A percentile compares a stretch with the other conserved stretches of the same genome.
Conservation (phyloP, 257 asterid genomes). For the Solanum sparsipilum region DNA sequence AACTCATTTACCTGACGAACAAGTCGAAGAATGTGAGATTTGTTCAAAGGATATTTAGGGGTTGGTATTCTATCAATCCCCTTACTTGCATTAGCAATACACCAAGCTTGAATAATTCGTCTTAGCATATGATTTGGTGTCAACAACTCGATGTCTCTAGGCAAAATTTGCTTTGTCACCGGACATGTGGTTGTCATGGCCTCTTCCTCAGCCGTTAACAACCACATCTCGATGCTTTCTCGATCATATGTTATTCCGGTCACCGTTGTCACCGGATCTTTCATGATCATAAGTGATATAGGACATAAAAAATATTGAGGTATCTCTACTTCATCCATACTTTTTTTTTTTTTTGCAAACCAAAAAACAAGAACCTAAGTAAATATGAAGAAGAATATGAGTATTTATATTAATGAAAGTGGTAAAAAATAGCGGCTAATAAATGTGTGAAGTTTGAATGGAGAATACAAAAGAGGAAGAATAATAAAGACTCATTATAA, state of each 20-base stretch:
- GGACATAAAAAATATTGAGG: conserved; percentile 61
- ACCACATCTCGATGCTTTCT: conserved; percentile 48
- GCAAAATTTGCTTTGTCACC: conserved; percentile 41
- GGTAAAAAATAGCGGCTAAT: conserved; percentile 33
- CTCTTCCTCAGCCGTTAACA: conserved; percentile 15
- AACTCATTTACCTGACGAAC: conserved; percentile 1
- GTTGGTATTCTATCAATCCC: conserved; percentile 29
- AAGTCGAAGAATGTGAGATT: conserved; percentile 11
- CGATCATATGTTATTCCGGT: conserved; percentile 71
- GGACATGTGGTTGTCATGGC: conserved; percentile 25
- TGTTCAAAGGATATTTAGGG: conserved; percentile 19
- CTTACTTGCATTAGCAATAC: conserved; percentile 13
- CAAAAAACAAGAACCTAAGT: neutral
- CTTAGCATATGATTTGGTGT: conserved; percentile 58
- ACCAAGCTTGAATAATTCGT: conserved; percentile 53
- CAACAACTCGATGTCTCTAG: conserved; percentile 20
- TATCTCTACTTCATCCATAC: conserved; percentile 27
- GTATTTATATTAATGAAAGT: neutral
- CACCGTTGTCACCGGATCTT: conserved; percentile 50
- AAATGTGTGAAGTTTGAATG: conserved; percentile 8
- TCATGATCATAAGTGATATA: conserved; percentile 59
- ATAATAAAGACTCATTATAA: neutral
- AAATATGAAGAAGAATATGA: neutral
- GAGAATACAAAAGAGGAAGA: neutral
- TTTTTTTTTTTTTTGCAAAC: neutral